Base-by-base conservation (phyloP, 1,139 yeast species). In the Candida mesenterica region DNA sequence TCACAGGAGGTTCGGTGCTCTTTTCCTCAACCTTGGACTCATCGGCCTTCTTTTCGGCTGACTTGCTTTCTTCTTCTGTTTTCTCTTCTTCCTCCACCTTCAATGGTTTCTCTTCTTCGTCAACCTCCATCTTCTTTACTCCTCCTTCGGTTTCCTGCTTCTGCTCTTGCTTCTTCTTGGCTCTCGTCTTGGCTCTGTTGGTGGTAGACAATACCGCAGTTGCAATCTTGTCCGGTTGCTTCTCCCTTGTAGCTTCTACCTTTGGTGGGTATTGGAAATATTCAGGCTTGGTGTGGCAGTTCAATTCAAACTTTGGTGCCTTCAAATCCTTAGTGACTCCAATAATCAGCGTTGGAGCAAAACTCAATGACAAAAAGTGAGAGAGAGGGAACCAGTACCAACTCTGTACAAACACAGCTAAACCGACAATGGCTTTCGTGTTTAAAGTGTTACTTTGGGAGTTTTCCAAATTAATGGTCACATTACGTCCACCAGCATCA, bases 321-420 rank as follows among this genome's bases (percentile, higher is more conserved):
- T 82, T 82, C 60, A 92, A 75, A 61, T 90, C 96, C 44, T 77
- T 83, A 43, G 82, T 81, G 8, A 92, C 87, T 45, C 96, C 97
- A 51, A 88, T 81, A 19, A 92, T 75, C 5, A 95, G 79, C 2
- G 98, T 94, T 35, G 98, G 97, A 5, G 95, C 78, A 61, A 90
- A 90, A 20, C 97, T 87, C 49, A 94, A 75, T 14, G 95, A 83
- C 52, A 92, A 68, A 67, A 92, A 94, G 65, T 92, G 97, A 1
- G 97, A 81, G 42, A 90, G 73, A 45, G 99, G 98, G 79, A 83
- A 94, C 98, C 98, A 92, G 65, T 89, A 89, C 99, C 99, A 92
- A 55, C 87, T 86, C 64, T 92, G 99, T 5, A 84, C 71, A 58
- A 92, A 94, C 42, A 92, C 77, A 0, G 95, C 81, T 51, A 94